phyloP scores from a whole-genome alignment of 2,329 filamentous ascomycete species.

The Alternaria ventricosa region DNA sequence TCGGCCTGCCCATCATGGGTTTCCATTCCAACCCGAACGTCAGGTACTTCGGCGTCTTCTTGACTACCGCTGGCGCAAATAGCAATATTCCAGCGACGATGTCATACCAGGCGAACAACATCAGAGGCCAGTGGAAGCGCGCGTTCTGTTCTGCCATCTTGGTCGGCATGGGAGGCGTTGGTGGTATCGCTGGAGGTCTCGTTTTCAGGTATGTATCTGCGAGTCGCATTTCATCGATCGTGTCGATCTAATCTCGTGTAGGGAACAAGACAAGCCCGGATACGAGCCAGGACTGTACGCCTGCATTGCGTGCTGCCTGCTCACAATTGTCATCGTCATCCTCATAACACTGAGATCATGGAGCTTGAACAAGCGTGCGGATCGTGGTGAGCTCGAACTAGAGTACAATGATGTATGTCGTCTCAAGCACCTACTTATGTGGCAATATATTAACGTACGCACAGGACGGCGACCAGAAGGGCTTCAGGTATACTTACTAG shows the following conservation, averaged over 20 bases:
- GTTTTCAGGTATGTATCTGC: slow-evolving; percentile 64
- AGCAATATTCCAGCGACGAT: slow-evolving; percentile 77
- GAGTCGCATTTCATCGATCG: not conserved
- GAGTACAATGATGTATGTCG: slow-evolving; percentile 47
- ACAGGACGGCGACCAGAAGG: slow-evolving; percentile 41
- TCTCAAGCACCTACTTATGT: not conserved
- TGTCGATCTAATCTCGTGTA: slow-evolving; percentile 1
- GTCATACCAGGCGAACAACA: slow-evolving; percentile 86
- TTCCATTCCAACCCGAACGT: slow-evolving; percentile 64
- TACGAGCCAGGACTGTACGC: slow-evolving; percentile 49
- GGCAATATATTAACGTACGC: slow-evolving; percentile 17
- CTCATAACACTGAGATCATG: slow-evolving; percentile 43
- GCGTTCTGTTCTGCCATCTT: slow-evolving; percentile 78
- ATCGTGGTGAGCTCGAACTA: slow-evolving; percentile 51
- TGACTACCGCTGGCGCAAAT: slow-evolving; percentile 78
- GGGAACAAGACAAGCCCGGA: slow-evolving; percentile 44
- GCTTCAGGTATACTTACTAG: slow-evolving; percentile 45
- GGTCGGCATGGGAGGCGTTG: slow-evolving; percentile 77
- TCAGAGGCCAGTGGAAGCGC: slow-evolving; percentile 87
- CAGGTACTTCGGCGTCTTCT: slow-evolving; percentile 77
- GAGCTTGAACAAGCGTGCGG: slow-evolving; percentile 47
- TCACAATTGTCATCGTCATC: slow-evolving; percentile 46
- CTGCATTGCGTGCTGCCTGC: slow-evolving; percentile 47
- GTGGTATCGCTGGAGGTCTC: slow-evolving; percentile 76
- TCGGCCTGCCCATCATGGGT: slow-evolving; percentile 76